phyloP scores from a whole-genome alignment of 2,329 filamentous ascomycete species.

The Chaetothyriales sp. region DNA sequence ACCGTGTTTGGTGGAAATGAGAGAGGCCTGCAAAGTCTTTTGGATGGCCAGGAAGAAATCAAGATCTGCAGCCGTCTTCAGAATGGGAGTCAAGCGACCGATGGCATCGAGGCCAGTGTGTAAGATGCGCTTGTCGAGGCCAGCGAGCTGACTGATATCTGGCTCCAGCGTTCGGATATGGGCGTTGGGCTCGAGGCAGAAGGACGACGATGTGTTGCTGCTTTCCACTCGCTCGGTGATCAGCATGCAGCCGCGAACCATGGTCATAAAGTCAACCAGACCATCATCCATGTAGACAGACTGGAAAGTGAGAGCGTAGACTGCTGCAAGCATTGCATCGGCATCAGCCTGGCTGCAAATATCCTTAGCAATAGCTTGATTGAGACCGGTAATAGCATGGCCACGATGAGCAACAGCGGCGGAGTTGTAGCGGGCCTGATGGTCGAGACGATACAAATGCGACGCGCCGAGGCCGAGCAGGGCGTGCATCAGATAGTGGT shows the following conservation, averaged over 20 bases:
- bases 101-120: constrained; percentile 13
- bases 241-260: constrained; percentile 24
- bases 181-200: constrained; percentile 15
- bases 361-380: constrained; percentile 34
- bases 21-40: constrained; percentile 13
- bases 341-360: constrained; percentile 14
- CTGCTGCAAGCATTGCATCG: constrained; percentile 23
- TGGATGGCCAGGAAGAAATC: constrained; percentile 16
- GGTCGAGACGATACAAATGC: constrained; percentile 28
- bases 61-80: constrained; percentile 21
- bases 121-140: constrained; percentile 10
- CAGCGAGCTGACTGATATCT: constrained; percentile 9
- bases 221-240: constrained; percentile 25
- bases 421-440: constrained; percentile 39
- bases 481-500: constrained; percentile 57
- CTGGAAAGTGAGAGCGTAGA: constrained; percentile 24
- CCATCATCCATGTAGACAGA: constrained; percentile 24
- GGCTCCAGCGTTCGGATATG: constrained; percentile 14
- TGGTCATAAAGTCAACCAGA: constrained; percentile 23
- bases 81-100: constrained; percentile 13
- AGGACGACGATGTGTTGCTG: constrained; percentile 15
- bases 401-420: constrained; percentile 38
- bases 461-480: constrained; percentile 56
- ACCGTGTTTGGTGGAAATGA: constrained; percentile 17
- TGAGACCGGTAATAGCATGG: constrained; percentile 50